These are phyloP conservation scores for Arachis monticola DNA, from an alignment of 331 rosid genomes.

Conservation along the genomic window DNA sequence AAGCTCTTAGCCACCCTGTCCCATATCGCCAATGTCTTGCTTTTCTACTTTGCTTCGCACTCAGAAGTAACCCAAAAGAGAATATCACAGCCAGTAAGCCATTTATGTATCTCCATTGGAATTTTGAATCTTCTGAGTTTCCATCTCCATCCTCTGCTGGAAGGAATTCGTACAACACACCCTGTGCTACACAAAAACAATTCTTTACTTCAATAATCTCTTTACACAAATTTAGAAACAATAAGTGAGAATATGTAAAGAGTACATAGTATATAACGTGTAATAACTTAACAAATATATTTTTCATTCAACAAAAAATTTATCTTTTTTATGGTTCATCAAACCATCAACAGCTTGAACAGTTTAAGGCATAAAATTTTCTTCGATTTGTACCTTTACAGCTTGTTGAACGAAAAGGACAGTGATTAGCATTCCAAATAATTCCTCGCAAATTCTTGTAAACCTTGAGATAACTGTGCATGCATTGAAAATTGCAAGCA, in stretches of 20 bases:
- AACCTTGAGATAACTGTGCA: slow-evolving; percentile 65
- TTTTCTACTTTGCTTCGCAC: slow-evolving; percentile 57
- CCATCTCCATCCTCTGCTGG: slow-evolving; percentile 53
- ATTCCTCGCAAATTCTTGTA: slow-evolving; percentile 77
- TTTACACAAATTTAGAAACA: too few species aligned
- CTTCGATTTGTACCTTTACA: slow-evolving; percentile 46
- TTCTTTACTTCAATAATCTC: background rate
- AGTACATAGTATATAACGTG: too few species aligned
- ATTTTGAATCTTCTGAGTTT: slow-evolving; percentile 41
- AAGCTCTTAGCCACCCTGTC: slow-evolving; percentile 60
- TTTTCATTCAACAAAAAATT: too few species aligned
- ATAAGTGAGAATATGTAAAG: too few species aligned
- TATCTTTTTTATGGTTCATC: too few species aligned
- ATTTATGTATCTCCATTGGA: slow-evolving; percentile 66
- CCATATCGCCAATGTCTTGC: slow-evolving; percentile 81
- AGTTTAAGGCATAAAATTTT: too few species aligned
- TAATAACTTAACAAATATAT: too few species aligned
- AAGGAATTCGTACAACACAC: slow-evolving; percentile 60
- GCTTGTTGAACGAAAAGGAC: slow-evolving; percentile 84
- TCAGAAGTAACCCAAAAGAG: slow-evolving; percentile 51
- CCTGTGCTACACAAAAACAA: slow-evolving; percentile 48
- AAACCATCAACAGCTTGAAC: too few species aligned
- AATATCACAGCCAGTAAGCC: slow-evolving; percentile 73
- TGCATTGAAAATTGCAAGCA: slow-evolving; percentile 74
- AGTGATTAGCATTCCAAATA: slow-evolving; percentile 79